phyloP scores from a whole-genome alignment of 2,329 filamentous ascomycete species.

The Neofusicoccum sp. region DNA sequence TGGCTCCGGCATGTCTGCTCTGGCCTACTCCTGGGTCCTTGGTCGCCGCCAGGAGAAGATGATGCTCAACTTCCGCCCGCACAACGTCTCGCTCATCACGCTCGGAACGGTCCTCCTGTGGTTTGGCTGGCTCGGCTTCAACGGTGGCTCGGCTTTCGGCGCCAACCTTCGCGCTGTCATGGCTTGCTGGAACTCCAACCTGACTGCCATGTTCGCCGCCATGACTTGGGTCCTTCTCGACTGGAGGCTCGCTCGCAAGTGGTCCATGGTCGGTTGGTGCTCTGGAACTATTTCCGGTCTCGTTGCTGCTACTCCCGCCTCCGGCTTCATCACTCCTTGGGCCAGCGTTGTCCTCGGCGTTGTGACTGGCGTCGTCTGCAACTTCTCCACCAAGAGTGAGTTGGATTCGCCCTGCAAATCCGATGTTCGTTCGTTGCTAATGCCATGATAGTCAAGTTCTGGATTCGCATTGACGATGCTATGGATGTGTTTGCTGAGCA shows the following conservation, averaged over 20 bases:
- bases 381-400: constrained; percentile 85
- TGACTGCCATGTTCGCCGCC: constrained; percentile 88
- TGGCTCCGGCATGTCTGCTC: constrained; percentile 85
- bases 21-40: constrained; percentile 95
- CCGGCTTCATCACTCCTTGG: constrained; percentile 75
- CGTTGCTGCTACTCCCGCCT: constrained; percentile 83
- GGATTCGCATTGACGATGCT: constrained; percentile 80
- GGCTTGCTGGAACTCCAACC: constrained; percentile 97
- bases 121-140: constrained; percentile 99
- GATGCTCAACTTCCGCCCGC: constrained; percentile 92
- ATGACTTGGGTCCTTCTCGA: constrained; percentile 96
- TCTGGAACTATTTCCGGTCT: constrained; percentile 85
- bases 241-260: constrained; percentile 91
- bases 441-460: constrained; percentile 62
- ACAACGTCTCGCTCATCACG: constrained; percentile 97
- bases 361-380: constrained; percentile 69
- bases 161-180: constrained; percentile 92
- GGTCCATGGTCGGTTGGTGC: constrained; percentile 93
- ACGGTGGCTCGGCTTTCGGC: constrained; percentile 92
- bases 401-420: constrained; percentile 30
- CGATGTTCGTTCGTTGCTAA: constrained; percentile 25
- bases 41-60: constrained; percentile 97
- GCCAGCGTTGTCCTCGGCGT: constrained; percentile 64
- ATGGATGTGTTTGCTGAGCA: constrained; percentile 93
- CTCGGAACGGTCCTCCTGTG: constrained; percentile 94